These are phyloP conservation scores for Wickerhamomyces pijperi DNA, from an alignment of 805 yeast species.

Conservation along the genomic window DNA sequence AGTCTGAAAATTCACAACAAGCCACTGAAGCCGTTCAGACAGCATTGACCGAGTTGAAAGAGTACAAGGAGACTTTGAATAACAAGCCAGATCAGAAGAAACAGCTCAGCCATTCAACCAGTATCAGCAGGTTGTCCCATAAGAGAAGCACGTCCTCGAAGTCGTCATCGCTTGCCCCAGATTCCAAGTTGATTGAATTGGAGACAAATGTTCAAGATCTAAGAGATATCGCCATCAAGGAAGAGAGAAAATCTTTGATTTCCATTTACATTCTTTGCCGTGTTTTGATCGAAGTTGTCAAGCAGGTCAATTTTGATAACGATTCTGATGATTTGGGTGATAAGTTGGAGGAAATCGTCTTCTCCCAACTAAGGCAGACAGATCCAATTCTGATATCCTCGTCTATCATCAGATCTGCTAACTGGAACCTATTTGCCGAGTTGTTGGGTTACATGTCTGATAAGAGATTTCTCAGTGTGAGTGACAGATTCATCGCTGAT, in stretches of 20 bases:
- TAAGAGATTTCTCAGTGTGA: conserved; percentile 72
- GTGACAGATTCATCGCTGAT: conserved; percentile 89
- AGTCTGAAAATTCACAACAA: conserved; percentile 72
- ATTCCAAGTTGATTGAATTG: conserved; percentile 40
- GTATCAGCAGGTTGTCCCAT: conserved; percentile 28
- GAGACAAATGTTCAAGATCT: conserved; percentile 30
- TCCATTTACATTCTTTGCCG: conserved; percentile 84
- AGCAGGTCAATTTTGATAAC: conserved; percentile 67
- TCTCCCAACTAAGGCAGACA: conserved; percentile 76
- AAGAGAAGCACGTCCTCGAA: conserved; percentile 41
- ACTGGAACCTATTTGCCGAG: conserved; percentile 88
- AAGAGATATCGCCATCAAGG: conserved; percentile 63
- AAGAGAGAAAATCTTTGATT: conserved; percentile 78
- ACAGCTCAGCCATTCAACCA: conserved; percentile 20
- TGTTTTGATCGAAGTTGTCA: conserved; percentile 84
- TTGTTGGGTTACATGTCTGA: conserved; percentile 85
- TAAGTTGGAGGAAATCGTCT: conserved; percentile 86
- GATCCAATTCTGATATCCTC: conserved; percentile 64
- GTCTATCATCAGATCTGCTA: conserved; percentile 72
- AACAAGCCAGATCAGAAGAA: conserved; percentile 10
- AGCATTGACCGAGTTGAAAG: conserved; percentile 21
- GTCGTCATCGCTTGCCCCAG: conserved; percentile 32
- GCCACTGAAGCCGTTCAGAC: conserved; percentile 44
- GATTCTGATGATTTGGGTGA: conserved; percentile 72
- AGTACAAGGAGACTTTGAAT: conserved; percentile 17